Percentiles rank a stretch among this genome's conserved stretches.
Evolutionary conservation across 2,329 filamentous ascomycete species (phyloP).

Genomic region (Pseudogymnoascus sp.): DNA sequence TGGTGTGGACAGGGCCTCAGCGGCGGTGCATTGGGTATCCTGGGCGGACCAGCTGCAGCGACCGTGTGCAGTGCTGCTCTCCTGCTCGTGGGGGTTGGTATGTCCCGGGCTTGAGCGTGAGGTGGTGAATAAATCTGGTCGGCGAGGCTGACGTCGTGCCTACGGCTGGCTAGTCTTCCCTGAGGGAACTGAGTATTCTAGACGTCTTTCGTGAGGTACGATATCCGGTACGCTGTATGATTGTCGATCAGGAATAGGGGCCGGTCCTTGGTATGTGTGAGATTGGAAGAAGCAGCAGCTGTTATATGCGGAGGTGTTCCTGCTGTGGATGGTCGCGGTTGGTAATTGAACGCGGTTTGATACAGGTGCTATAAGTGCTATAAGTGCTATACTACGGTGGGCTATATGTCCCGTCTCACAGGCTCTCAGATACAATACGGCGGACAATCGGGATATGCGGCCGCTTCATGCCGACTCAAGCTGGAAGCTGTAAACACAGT

Average conservation of each 20-base stretch:
- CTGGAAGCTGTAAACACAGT: neutral
- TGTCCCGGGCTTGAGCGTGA: neutral
- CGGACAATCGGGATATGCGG: neutral
- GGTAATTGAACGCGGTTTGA: neutral
- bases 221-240: neutral
- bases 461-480: neutral
- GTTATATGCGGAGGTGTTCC: neutral
- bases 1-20: slow-evolving; percentile 35
- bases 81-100: neutral
- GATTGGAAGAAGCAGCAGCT: neutral
- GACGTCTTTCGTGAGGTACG: neutral
- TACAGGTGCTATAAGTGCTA: neutral
- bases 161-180: neutral
- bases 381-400: neutral
- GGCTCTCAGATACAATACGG: neutral
- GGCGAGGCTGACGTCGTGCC: neutral
- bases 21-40: neutral
- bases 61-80: neutral
- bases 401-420: neutral
- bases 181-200: neutral
- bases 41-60: neutral
- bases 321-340: neutral
- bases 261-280: neutral
- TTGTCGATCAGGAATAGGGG: neutral
- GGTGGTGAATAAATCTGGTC: neutral